These are phyloP conservation scores for Termitomyces sp. DNA, from an alignment of 768 basidiomycete species.

Conservation along the genomic window DNA sequence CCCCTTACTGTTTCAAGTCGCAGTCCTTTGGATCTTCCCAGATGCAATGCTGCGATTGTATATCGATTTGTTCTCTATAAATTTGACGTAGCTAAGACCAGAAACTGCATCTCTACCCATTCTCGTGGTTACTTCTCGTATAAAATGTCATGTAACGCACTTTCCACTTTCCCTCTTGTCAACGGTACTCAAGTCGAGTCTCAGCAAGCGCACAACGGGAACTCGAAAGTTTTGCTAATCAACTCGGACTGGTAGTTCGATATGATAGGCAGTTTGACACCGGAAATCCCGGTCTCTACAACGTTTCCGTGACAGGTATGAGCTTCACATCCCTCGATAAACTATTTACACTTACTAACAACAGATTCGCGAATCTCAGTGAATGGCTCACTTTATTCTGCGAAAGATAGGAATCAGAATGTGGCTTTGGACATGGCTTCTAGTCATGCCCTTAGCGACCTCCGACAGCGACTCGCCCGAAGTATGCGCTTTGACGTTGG, in stretches of 20 bases:
- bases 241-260: not conserved
- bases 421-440: not conserved
- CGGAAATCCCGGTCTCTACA: not conserved
- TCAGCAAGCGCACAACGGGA: not conserved
- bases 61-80: not conserved
- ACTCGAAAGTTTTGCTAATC: not conserved
- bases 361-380: not conserved
- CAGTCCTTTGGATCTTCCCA: not conserved
- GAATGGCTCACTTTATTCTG: not conserved
- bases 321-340: not conserved
- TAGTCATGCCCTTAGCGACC: not conserved
- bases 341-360: not conserved
- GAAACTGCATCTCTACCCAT: not conserved
- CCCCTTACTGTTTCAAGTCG: not conserved
- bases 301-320: slow-evolving; percentile 1
- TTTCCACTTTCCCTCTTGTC: not conserved
- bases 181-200: not conserved
- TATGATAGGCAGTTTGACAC: not conserved
- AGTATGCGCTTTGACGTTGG: not conserved
- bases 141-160: not conserved
- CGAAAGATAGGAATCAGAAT: not conserved
- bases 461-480: not conserved
- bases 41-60: not conserved
- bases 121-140: not conserved
- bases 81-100: not conserved